Evolutionary conservation across 2,329 filamentous ascomycete species (phyloP).

Genomic region (Parastagonospora avenae): DNA sequence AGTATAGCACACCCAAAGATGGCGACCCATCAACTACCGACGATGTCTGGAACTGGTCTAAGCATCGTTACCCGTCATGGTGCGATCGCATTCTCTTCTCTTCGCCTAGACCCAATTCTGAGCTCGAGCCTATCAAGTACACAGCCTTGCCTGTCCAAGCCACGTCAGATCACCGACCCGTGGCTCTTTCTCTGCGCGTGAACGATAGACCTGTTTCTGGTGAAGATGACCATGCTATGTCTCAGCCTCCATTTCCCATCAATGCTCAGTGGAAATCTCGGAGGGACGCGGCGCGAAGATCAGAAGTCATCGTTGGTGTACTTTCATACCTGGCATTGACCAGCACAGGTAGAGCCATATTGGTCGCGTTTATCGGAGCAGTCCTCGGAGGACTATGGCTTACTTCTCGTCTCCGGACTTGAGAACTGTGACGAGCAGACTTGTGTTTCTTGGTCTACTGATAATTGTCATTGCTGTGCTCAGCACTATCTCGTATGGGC

Average conservation of each 20-base stretch:
- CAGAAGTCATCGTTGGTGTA: constrained; percentile 65
- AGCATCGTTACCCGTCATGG: constrained; percentile 85
- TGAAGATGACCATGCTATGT: constrained; percentile 44
- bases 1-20: constrained; percentile 62
- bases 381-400: constrained; percentile 35
- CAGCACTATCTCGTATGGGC: neutral
- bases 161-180: constrained; percentile 88
- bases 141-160: constrained; percentile 75
- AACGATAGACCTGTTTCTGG: constrained; percentile 57
- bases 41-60: constrained; percentile 71
- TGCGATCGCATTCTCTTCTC: constrained; percentile 88
- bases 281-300: constrained; percentile 59
- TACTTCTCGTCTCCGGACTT: constrained; percentile 21
- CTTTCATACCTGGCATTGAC: constrained; percentile 60
- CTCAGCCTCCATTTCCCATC: constrained; percentile 62
- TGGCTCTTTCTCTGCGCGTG: constrained; percentile 72
- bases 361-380: constrained; percentile 38
- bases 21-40: constrained; percentile 27
- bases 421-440: neutral
- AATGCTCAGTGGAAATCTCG: constrained; percentile 62
- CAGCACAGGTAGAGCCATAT: constrained; percentile 51
- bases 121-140: constrained; percentile 68
- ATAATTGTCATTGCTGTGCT: constrained; percentile 1
- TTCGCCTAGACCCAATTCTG: constrained; percentile 46
- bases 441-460: neutral